Base-by-base conservation (phyloP, 2,329 filamentous ascomycete genomes). In the Fusarium sp. region DNA sequence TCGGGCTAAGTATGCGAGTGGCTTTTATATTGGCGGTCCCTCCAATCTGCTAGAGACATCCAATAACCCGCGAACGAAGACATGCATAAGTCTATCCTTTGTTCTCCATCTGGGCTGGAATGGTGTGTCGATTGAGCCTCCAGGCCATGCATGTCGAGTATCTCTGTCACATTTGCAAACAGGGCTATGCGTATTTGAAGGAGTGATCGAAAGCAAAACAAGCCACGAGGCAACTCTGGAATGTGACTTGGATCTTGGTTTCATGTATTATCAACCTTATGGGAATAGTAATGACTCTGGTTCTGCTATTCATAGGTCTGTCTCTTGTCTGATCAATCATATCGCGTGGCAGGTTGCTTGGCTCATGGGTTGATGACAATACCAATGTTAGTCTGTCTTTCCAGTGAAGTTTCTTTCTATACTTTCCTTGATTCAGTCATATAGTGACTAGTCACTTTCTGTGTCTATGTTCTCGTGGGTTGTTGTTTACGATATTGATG, bases 31-130 rank as follows among this genome's bases (percentile, higher is more conserved):
- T 35, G 12, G 33, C 35, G 28, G 40, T 42, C 25, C 46, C 43
- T 67, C 50, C 43, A 33, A 56, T 57, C 21, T 56, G 19, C 37
- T 18, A 38, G 21, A 37, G 60, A 56, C 68, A 70, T 76, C 35
- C 38, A 56, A 43, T 47, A 30, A 50, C 61, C 64, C 54, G 62
- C 50, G 53, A 43, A 54, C 38, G 42, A 67, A 65, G 64, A 63
- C 67, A 23, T 33, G 11, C 42, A 50, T 59, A 50, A 35, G 56
- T 59, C 18, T 18, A n/a, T 64, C 46, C 60, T 74, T 65, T 74
- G 54, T 70, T 67, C 64, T 67, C 46, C 59, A 16, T 50, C 57
- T 43, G 19, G 35, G 32, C 47, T 60, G 47, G 54, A 59, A 73
- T 73, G 50, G 15, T 35, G 18, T 40, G 30, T 30, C 18, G 33